Evolutionary conservation across 2,329 filamentous ascomycete species (phyloP).

Genomic region (Pleoardoris graminearum): DNA sequence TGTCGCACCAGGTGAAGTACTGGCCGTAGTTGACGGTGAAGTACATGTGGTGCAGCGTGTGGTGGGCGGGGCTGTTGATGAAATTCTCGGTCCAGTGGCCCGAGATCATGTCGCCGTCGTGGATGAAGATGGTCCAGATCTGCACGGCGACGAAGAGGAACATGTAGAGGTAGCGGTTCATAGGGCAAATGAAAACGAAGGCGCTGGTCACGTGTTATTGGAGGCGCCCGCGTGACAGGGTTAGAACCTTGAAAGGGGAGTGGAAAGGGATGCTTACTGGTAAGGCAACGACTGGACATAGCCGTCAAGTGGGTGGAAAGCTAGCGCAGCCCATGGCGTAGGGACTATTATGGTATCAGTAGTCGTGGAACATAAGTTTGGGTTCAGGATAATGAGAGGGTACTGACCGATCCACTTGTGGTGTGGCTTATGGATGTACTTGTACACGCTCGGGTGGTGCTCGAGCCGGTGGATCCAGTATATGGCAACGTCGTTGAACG

Average conservation of each 20-base stretch:
- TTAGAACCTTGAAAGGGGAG: too few relatives aligned
- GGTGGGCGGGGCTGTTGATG: slow-evolving; percentile 55
- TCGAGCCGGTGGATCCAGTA: slow-evolving; percentile 55
- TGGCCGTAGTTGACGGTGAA: slow-evolving; percentile 57
- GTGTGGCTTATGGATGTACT: slow-evolving; percentile 55
- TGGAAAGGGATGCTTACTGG: slow-evolving; percentile 42
- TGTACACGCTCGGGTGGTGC: slow-evolving; percentile 54
- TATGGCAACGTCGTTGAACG: slow-evolving; percentile 53
- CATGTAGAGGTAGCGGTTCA: slow-evolving; percentile 53
- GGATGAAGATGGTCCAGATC: slow-evolving; percentile 56
- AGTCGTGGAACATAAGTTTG: not conserved
- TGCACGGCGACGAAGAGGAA: slow-evolving; percentile 52
- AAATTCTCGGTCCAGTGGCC: slow-evolving; percentile 53
- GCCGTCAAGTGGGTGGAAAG: slow-evolving; percentile 54
- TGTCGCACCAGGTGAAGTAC: slow-evolving; percentile 55
- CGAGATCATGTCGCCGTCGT: slow-evolving; percentile 56
- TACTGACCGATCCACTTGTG: slow-evolving; percentile 55
- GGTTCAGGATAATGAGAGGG: not conserved
- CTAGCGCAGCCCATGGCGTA: slow-evolving; percentile 53
- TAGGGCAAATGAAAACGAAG: slow-evolving; percentile 52
- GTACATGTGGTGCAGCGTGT: slow-evolving; percentile 56
- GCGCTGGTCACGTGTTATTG: slow-evolving; percentile 30
- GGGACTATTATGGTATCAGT: slow-evolving; percentile 41
- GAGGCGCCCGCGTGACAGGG: slow-evolving; percentile 8
- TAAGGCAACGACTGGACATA: slow-evolving; percentile 54